Evolutionary conservation across 129 eudicot species (phyloP), one percentile per base, ranked within the genome.

Genomic region (Erigeron canadensis): DNA sequence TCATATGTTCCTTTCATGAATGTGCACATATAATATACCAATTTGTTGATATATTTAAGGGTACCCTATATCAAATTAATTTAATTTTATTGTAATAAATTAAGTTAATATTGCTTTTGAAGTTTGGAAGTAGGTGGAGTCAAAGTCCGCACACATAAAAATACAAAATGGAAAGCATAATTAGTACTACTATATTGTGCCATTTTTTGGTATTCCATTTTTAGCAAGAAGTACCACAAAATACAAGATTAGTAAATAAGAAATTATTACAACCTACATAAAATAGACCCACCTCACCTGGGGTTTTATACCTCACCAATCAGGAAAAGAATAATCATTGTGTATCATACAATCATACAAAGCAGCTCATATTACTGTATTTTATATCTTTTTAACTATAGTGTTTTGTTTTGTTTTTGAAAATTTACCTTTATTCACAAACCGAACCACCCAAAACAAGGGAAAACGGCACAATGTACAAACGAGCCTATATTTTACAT

Each of bases 231-330:
- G 69, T 61, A 61, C 48, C 56, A 61, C 2, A 61, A 45, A 37
- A 72, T 61, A 46, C 7, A 72, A 57, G 15, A 50, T 3, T 67
- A 18, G 59, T 8, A 50, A 51, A 18, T 11, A 41, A 8, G 41
- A 21, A 72, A 61, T 46, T 23, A 61, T 72, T 60, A 40, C 69
- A 37, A 72, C 21, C 50, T 60, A 39, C 60, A 72, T 45, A 17
- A 46, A 45, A 44, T 59, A 72, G 59, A 59, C 58, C 58, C 77
- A 60, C 77, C 21, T 72, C 34, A 28, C 34, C 34, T 28, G 1
- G 69, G 28, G 1, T 10, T 54, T 70, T 54, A 13, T 16, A 68
- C 34, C 8, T 69, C 17, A 69, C 18, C 23, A 23, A 34, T n/a
- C 23, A 53, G 51, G 74, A 10, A 44, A 59, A 44, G 37, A 19